Evolutionary conservation across 2,329 filamentous ascomycete genomes (phyloP), one percentile per base, ranked within the genome.

Genomic region (Colletotrichum endophyticum): DNA sequence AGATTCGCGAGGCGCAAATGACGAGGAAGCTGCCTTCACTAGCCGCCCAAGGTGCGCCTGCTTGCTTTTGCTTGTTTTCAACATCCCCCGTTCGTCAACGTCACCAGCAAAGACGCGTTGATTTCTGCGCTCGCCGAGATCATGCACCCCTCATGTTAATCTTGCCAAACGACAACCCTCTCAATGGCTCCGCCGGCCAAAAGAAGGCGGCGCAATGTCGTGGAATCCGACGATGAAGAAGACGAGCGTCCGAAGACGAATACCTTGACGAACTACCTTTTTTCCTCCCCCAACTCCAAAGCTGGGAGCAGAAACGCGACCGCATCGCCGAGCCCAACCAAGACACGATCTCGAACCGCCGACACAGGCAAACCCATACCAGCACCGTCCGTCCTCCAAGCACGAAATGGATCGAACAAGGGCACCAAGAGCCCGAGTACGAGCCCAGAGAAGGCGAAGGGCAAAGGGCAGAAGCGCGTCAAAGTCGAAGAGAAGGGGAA

Each of bases 141-240:
- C 44, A 76, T 66, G 74, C 49, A 28, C 44, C n/a, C 44, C 74
- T 62, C 70, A 74, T 76, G 74, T 76, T 74, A 72, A 76, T 25
- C n/a, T 39, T 34, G 30, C 25, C 49, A 36, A 49, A 8, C 39
- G 64, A 30, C 30, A 34, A 67, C 39, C 27, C 3, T 22, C 44
- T 79, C 84, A 80, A 92, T 92, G 91, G 89, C 89, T 81, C 90
- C 90, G 84, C 88, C 89, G 78, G 85, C 89, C 82, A 91, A 91
- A 85, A 89, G 91, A 83, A 89, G 89, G 79, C 91, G 88, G 87
- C 89, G 89, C 79, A 92, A 90, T 82, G 84, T 90, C 80, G 83
- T 91, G 77, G 86, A 88, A 68, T 87, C 87, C 61, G 89, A 89
- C 70, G 87, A 90, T 78, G 88, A 91, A 78, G 84, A 86, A 36